Evolutionary conservation across 2,329 filamentous ascomycete species (phyloP), one percentile per base, ranked within the genome.

Genomic region (Cladophialophora bantiana): DNA sequence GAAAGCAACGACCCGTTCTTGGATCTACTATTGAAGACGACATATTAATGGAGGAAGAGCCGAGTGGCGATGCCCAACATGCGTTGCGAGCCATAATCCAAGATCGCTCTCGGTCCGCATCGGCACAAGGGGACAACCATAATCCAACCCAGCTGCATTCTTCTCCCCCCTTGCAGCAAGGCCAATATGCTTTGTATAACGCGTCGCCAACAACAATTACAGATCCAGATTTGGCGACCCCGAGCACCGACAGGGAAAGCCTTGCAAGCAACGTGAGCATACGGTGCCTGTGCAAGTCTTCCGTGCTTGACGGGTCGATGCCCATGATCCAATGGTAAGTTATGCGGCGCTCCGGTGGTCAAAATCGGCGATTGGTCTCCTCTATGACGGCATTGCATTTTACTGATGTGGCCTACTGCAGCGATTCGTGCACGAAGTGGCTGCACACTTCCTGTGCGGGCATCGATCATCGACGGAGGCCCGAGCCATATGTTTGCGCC

Each of bases 401-500:
- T 15, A 38, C 40, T 68, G 52, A 58, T 18, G 52, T 55, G 34
- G 32, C 10, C 42, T 63, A 2, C 53, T 42, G 31, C 68, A 84
- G 87, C 77, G 84, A 86, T 75, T 85, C 84, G 31, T 89, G 87
- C 77, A 84, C 80, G n/a, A 86, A 88, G 71, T 89, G 85, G 84
- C 78, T 87, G 35, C 87, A 89, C 72, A 83, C 84, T 36, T 80
- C 80, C 62, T 89, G 87, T 71, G 81, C 88, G 26, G 85, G 86
- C 1, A 75, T 88, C 15, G 81, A 83, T 64, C 75, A 79, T 18
- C 78, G 80, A 42, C 81, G 80, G 61, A 76, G 84, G 26, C 77
- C 80, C 9, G 80, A 81, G 0, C 76, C 82, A 35, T 85, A 84
- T 70, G 79, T 84, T 12, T 86, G 84, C 73, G 75, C 82, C 48